Conservation (phyloP, 1,284 basidiomycete genomes). For the Malassezia arunalokei region DNA sequence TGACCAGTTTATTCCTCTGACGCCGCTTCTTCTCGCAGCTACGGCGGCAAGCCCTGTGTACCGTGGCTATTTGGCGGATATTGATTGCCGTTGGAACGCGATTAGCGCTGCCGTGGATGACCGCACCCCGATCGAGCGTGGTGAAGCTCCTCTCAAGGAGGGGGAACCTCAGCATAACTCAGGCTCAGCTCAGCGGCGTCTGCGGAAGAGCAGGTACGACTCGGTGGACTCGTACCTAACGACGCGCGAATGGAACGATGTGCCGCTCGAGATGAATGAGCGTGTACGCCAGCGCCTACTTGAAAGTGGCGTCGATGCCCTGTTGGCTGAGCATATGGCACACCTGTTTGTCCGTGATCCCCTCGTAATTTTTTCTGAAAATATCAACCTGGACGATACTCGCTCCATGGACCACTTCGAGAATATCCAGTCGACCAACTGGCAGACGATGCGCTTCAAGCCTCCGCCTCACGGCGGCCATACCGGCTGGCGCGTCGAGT, state of each 20-base stretch:
- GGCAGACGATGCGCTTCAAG: constrained; percentile 98
- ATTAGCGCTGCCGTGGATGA: constrained; percentile 95
- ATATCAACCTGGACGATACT: constrained; percentile 77
- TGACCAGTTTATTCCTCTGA: constrained; percentile 83
- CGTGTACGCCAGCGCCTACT: constrained; percentile 44
- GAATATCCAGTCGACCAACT: constrained; percentile 98
- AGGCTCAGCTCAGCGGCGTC: constrained; percentile 47
- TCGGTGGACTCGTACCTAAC: constrained; percentile 85
- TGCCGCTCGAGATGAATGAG: constrained; percentile 65
- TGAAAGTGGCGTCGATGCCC: constrained; percentile 61
- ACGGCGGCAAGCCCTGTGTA: constrained; percentile 88
- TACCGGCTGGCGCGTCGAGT: constrained; percentile 97
- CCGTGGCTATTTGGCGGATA: constrained; percentile 85
- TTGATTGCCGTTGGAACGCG: constrained; percentile 96
- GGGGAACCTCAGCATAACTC: constrained; percentile 6
- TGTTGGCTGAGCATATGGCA: constrained; percentile 78
- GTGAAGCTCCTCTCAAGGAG: constrained; percentile 50
- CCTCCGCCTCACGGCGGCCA: constrained; percentile 71
- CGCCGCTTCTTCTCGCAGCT: constrained; percentile 88
- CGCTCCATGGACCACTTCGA: constrained; percentile 90
- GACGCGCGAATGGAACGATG: constrained; percentile 90
- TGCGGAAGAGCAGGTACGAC: constrained; percentile 94
- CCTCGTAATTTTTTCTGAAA: constrained; percentile 86
- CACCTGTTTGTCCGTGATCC: constrained; percentile 98
- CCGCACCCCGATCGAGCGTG: constrained; percentile 84